Percentiles rank a stretch among this genome's conserved stretches.
Conservation (phyloP, 176 grass and related monocot genomes). For the Phoenix roebelenii region DNA sequence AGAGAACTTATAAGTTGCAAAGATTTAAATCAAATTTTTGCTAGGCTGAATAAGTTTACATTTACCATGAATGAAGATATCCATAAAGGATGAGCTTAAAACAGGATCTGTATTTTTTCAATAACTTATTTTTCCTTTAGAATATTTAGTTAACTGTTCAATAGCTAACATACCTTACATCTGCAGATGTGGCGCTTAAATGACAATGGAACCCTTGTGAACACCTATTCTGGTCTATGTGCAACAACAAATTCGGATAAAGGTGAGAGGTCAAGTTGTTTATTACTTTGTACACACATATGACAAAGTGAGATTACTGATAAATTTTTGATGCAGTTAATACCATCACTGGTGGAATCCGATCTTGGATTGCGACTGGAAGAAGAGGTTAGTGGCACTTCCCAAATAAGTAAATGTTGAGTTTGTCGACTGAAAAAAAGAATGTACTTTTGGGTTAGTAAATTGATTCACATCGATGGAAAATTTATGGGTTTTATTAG, state of each 20-base stretch:
- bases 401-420: too few relatives aligned
- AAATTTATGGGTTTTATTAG: too few relatives aligned
- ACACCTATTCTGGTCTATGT: constrained; percentile 77
- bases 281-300: constrained; percentile 6
- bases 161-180: constrained; percentile 14
- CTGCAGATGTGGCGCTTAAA: constrained; percentile 79
- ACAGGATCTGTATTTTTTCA: too few relatives aligned
- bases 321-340: constrained; percentile 27
- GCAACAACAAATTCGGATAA: constrained; percentile 39
- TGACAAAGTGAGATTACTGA: too few relatives aligned
- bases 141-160: not conserved
- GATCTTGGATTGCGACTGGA: constrained; percentile 74
- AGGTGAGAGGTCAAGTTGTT: constrained; percentile 16
- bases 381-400: constrained; percentile 41
- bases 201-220: constrained; percentile 77
- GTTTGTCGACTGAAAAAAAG: too few relatives aligned
- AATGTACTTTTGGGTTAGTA: too few relatives aligned
- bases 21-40: too few relatives aligned
- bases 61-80: too few relatives aligned
- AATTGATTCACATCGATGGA: too few relatives aligned
- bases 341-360: constrained; percentile 25
- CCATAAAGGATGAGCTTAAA: too few relatives aligned
- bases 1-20: too few relatives aligned
- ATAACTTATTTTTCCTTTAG: not conserved
- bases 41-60: too few relatives aligned